A percentile compares a stretch with the other conserved stretches of the same genome.
phyloP scores from a whole-genome alignment of 805 yeast species.

The Zygoascus ofunaensis region DNA sequence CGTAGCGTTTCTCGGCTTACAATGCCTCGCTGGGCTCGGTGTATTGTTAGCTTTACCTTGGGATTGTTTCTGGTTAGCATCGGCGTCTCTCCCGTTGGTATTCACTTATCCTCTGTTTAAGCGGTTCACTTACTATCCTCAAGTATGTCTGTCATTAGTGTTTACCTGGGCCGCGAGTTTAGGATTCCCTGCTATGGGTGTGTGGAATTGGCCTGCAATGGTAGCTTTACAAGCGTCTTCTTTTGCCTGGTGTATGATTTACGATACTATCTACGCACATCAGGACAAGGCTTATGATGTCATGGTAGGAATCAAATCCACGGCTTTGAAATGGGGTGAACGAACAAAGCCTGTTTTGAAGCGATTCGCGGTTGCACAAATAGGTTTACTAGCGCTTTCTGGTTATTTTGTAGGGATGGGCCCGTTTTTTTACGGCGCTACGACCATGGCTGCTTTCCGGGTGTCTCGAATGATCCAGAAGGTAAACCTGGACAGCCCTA shows the following conservation, averaged over 20 bases:
- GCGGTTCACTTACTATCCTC: slow-evolving; percentile 94
- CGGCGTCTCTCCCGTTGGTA: slow-evolving; percentile 69
- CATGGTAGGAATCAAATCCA: slow-evolving; percentile 85
- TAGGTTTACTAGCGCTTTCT: slow-evolving; percentile 51
- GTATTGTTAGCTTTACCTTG: slow-evolving; percentile 65
- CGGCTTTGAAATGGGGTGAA: slow-evolving; percentile 92
- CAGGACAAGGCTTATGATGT: slow-evolving; percentile 89
- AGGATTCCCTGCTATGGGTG: slow-evolving; percentile 95
- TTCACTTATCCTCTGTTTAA: slow-evolving; percentile 88
- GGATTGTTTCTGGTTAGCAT: slow-evolving; percentile 76
- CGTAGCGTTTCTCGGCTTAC: slow-evolving; percentile 56
- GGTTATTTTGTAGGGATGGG: slow-evolving; percentile 77
- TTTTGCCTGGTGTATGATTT: slow-evolving; percentile 87
- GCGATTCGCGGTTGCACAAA: slow-evolving; percentile 58
- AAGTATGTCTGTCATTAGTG: slow-evolving; percentile 66
- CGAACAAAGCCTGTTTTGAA: slow-evolving; percentile 61
- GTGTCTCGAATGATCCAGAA: slow-evolving; percentile 56
- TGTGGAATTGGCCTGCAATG: slow-evolving; percentile 69
- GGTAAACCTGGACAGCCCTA: slow-evolving; percentile 74
- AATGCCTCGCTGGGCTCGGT: slow-evolving; percentile 62
- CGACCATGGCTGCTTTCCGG: slow-evolving; percentile 60
- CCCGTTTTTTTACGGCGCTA: slow-evolving; percentile 65
- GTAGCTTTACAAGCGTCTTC: slow-evolving; percentile 67
- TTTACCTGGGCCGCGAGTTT: slow-evolving; percentile 91
- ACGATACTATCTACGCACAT: slow-evolving; percentile 95